Base-by-base conservation (phyloP, 2,329 filamentous ascomycete genomes). In the Parastagonospora nodorum region DNA sequence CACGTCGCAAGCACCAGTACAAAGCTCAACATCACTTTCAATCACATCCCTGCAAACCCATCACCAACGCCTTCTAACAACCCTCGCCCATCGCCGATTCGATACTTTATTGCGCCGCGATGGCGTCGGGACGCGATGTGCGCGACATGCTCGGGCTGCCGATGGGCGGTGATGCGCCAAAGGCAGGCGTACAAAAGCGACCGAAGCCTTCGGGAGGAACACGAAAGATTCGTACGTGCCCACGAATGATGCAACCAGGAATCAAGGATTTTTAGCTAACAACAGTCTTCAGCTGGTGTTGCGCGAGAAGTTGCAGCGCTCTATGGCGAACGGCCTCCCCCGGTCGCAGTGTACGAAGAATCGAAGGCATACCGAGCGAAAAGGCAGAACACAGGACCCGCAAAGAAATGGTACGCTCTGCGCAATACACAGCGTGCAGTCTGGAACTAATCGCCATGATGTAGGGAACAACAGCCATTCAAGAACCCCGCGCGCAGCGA, bases 101-200 rank as follows among this genome's bases (percentile, higher is more conserved):
- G 52, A 60, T 42, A 48, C 44, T 44, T 52, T 42, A 52, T 40
- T 53, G 45, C 50, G 42, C 53, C 59, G 60, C 64, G 58, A 74
- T 74, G 71, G 68, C 71, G 53, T 68, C 69, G 43, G 66, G 70
- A 55, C 68, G 72, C 59, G 91, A 96, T 80, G 85, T 95, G 63
- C 90, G 89, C 77, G 91, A 96, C 73, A 90, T 96, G 70, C 85
- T 96, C 68, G 90, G 92, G 74, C 80, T 96, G 71, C 87, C 85
- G 62, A 87, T 58, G 86, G 65, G 75, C 50, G 66, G 77, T 43
- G 66, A 76, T 43, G 66, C 77, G 43, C 77, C 63, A 43, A 68
- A 69, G 50, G 75, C 44, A 68, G 79, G 46, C 77, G 84, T 86
- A 35, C 76, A 83, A 37, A 95, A 94, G 78, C 92, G 93, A 71